Percentiles rank a stretch among this genome's conserved stretches.
Conservation (phyloP, 2,329 filamentous ascomycete genomes). For the Trichothecium sympodiale region DNA sequence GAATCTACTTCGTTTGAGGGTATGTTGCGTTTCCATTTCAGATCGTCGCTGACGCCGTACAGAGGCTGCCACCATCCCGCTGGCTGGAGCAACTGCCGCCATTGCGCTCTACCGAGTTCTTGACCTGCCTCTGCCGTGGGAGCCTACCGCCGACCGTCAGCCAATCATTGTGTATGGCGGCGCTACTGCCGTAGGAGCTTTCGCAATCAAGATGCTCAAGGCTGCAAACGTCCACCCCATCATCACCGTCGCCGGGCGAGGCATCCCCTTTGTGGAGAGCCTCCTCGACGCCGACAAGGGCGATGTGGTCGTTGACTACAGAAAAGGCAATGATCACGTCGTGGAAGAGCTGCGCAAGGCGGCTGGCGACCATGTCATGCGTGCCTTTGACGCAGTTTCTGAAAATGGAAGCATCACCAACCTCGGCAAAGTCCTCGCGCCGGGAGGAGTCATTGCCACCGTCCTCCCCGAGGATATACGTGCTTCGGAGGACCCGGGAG, state of each 20-base stretch:
- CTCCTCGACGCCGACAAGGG: conserved; percentile 9
- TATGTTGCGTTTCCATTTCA: neutral
- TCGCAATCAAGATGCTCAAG: conserved; percentile 41
- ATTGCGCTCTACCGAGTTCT: conserved; percentile 37
- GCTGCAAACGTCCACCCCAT: conserved; percentile 45
- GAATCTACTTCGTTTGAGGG: conserved; percentile 33
- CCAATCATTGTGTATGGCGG: conserved; percentile 35
- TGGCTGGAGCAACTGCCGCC: conserved; percentile 43
- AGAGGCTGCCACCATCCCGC: conserved; percentile 42
- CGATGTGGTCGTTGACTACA: conserved; percentile 12
- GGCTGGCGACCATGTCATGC: neutral
- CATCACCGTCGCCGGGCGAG: conserved; percentile 40
- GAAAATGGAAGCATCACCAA: conserved; percentile 1
- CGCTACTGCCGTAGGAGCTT: conserved; percentile 42
- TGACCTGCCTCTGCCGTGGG: conserved; percentile 36
- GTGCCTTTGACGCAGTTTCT: conserved; percentile 6
- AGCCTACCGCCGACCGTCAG: conserved; percentile 14
- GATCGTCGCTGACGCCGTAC: neutral
- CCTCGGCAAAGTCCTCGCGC: neutral
- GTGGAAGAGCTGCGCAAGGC: conserved; percentile 3
- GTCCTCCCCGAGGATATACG: too few species aligned
- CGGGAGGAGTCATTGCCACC: too few species aligned
- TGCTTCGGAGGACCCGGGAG: too few species aligned
- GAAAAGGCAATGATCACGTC: conserved; percentile 6
- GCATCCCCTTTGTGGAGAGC: conserved; percentile 6